These are phyloP conservation scores for Rhododendron griersonianum DNA, from an alignment of 148 eudicot species.

Conservation along the genomic window DNA sequence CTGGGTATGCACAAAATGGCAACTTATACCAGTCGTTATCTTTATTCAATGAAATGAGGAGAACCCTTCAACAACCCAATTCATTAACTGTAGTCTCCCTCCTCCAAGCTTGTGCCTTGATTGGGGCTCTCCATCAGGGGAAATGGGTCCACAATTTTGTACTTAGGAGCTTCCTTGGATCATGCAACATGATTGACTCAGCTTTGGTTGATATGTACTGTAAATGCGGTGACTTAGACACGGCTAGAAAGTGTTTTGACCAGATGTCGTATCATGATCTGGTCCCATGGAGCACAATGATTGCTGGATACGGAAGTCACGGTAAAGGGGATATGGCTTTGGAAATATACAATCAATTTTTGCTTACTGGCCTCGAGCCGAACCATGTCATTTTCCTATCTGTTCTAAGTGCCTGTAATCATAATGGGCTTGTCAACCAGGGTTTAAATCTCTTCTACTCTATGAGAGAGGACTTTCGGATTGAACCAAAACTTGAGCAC, in stretches of 20 bases:
- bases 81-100: constrained; percentile 58
- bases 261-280: constrained; percentile 57
- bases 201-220: constrained; percentile 92
- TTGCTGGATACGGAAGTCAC: constrained; percentile 83
- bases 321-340: constrained; percentile 73
- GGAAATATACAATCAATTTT: constrained; percentile 43
- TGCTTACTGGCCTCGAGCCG: constrained; percentile 44
- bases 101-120: constrained; percentile 76
- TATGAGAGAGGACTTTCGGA: constrained; percentile 50
- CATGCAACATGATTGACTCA: constrained; percentile 53
- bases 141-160: constrained; percentile 68
- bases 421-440: constrained; percentile 64
- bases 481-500: constrained; percentile 68
- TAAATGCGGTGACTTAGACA: constrained; percentile 71
- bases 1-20: constrained; percentile 71
- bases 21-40: constrained; percentile 42
- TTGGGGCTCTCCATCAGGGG: constrained; percentile 78
- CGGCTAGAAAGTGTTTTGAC: constrained; percentile 61
- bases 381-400: constrained; percentile 66
- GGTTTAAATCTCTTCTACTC: constrained; percentile 59
- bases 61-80: constrained; percentile 45
- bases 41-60: constrained; percentile 68
- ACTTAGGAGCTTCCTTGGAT: constrained; percentile 39
- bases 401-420: constrained; percentile 71
- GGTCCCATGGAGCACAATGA: constrained; percentile 77